Base-by-base conservation (phyloP, 106 monocot species). In the Dioscorea dumetorum region DNA sequence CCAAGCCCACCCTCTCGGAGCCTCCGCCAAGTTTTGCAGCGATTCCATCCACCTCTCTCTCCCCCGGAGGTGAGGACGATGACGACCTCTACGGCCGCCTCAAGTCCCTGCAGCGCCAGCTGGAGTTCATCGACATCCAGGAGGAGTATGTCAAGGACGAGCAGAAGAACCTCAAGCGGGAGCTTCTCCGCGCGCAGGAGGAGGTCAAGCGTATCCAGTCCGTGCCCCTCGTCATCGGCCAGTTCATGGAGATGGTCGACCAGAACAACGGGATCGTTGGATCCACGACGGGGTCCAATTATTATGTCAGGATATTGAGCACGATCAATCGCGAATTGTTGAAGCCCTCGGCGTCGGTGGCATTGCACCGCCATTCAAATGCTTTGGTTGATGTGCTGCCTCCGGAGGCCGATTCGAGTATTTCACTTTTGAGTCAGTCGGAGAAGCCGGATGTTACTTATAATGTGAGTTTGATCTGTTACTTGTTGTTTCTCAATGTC, bases 231-330 rank as follows among this genome's bases (percentile, higher is more conserved):
- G 97, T 99, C 49, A 99, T 99, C 69, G 95, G 95, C 51, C 95
- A 95, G 88, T 95, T 95, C 83, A 95, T 95, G 95, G 95, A 95
- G 81, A 99, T 99, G 97, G 92, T 99, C 60, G 92, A 99, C 62
- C 86, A 85, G 83, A 99, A 99, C 76, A 90, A 92, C 67, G 97
- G 97, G 12, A 99, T 99, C 70, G 97, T 99, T 32, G 92, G 92
- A 4, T 99, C 95, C 33, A 95, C 95, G 69, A 93, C 99, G 9
- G 99, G 99, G 49, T 93, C 93, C 15, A 99, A 99, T 49, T 99
- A 99, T 76, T 99, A 93, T 32, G 99, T 99, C 7, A 64, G 99
- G 63, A 99, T 99, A 24, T 70, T 99, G 17, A 93, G 93, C 75
- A 99, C 99, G 18, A 85, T 99, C 59, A 99, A 99, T 23, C 50